These are phyloP conservation scores for Wickerhamomyces sydowiorum DNA, from an alignment of 805 yeast genomes.

Conservation along the genomic window DNA sequence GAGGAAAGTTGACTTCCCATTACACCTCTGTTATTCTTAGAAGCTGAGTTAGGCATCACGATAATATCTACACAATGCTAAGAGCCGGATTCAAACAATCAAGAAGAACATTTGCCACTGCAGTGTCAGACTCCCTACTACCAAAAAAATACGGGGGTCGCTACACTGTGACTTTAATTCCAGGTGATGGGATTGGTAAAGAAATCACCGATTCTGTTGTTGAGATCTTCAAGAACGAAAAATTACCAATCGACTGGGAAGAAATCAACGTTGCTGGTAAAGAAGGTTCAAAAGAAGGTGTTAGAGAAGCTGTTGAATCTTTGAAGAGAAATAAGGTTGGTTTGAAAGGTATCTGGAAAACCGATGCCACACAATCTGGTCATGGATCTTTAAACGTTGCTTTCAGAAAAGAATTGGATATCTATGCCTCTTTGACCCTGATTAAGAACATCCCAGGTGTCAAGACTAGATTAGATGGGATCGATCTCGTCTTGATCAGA, in stretches of 20 bases:
- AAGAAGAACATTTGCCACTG: conserved; percentile 45
- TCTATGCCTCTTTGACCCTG: conserved; percentile 90
- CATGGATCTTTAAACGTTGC: conserved; percentile 92
- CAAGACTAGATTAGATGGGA: conserved; percentile 78
- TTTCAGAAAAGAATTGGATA: conserved; percentile 91
- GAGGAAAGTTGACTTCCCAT: too few species aligned
- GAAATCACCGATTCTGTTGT: conserved; percentile 93
- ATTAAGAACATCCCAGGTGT: conserved; percentile 95
- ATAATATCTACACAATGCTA: conserved; percentile 20
- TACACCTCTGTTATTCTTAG: too few species aligned
- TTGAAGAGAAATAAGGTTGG: conserved; percentile 96
- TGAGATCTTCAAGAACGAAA: conserved; percentile 79
- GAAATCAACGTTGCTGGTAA: conserved; percentile 62
- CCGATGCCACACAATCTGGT: conserved; percentile 75
- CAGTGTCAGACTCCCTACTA: conserved; percentile 52
- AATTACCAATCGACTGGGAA: conserved; percentile 94
- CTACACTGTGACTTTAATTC: conserved; percentile 89
- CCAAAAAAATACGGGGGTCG: conserved; percentile 95
- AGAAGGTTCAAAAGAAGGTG: conserved; percentile 49
- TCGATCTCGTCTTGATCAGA: conserved; percentile 92
- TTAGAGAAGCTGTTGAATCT: conserved; percentile 82
- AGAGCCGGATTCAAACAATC: conserved; percentile 20
- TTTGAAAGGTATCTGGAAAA: conserved; percentile 91
- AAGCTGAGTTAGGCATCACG: neutral
- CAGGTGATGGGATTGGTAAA: conserved; percentile 98